Conservation (phyloP, 2,329 filamentous ascomycete genomes). For the Fusarium transvaalense region DNA sequence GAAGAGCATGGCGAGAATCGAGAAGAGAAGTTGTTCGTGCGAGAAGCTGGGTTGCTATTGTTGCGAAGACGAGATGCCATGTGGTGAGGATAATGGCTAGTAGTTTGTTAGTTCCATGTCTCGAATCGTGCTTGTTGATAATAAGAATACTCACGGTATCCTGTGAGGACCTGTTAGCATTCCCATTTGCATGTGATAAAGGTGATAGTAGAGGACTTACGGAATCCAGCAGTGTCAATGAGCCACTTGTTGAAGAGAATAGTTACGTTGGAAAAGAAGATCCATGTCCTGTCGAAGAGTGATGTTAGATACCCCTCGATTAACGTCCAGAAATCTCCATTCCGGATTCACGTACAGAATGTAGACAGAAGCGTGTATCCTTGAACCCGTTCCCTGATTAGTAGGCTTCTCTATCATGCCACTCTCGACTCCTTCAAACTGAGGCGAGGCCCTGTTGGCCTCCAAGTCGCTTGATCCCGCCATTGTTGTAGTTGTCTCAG, state of each 20-base stretch:
- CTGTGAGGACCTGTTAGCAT: slow-evolving; percentile 39
- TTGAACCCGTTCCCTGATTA: slow-evolving; percentile 22
- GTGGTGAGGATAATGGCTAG: slow-evolving; percentile 71
- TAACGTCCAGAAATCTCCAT: background rate
- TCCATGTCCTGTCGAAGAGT: slow-evolving; percentile 71
- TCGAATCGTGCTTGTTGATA: background rate
- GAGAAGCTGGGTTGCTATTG: slow-evolving; percentile 73
- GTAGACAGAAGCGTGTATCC: slow-evolving; percentile 53
- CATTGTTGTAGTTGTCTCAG: slow-evolving; percentile 27
- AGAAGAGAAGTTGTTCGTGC: slow-evolving; percentile 73
- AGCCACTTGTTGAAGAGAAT: slow-evolving; percentile 96
- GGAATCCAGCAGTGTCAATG: slow-evolving; percentile 78
- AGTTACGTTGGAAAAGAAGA: slow-evolving; percentile 84
- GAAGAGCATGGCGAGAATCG: slow-evolving; percentile 71
- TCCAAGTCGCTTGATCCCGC: slow-evolving; percentile 29
- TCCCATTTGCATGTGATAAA: background rate
- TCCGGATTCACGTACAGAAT: slow-evolving; percentile 46
- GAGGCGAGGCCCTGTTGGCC: slow-evolving; percentile 15
- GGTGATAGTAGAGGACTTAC: slow-evolving; percentile 63
- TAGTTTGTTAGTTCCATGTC: slow-evolving; percentile 21
- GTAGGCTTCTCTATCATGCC: slow-evolving; percentile 48
- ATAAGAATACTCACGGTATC: slow-evolving; percentile 51
- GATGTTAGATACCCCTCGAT: slow-evolving; percentile 22
- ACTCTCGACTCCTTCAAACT: slow-evolving; percentile 1
- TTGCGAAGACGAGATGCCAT: slow-evolving; percentile 77